These are phyloP conservation scores for Trametes sanguinea DNA, from an alignment of 768 basidiomycete species.

Conservation along the genomic window DNA sequence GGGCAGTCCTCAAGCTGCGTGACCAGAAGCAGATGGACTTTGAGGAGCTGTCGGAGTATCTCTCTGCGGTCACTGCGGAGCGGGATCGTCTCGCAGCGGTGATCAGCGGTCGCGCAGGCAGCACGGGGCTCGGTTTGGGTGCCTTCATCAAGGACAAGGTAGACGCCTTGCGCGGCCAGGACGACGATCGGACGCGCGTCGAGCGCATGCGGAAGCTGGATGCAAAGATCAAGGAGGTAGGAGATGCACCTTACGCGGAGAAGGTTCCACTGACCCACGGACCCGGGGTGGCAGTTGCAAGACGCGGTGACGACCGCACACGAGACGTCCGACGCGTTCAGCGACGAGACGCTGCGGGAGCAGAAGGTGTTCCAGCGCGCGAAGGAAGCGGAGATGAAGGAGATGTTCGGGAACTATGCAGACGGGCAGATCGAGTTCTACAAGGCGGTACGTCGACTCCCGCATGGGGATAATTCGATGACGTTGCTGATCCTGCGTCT, in stretches of 20 bases:
- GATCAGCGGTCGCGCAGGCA: constrained; percentile 84
- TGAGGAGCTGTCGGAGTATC: constrained; percentile 93
- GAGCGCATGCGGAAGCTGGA: constrained; percentile 95
- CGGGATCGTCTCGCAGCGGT: constrained; percentile 90
- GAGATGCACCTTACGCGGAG: neutral
- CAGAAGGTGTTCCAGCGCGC: constrained; percentile 87
- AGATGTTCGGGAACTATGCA: constrained; percentile 84
- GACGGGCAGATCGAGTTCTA: constrained; percentile 97
- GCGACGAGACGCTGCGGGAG: constrained; percentile 90
- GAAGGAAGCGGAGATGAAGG: constrained; percentile 97
- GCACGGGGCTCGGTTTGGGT: constrained; percentile 79
- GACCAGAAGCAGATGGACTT: constrained; percentile 99
- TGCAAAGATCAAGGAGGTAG: constrained; percentile 91
- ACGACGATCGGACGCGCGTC: constrained; percentile 90
- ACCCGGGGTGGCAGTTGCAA: constrained; percentile 63
- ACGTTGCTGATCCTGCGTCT: constrained; percentile 18
- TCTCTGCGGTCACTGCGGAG: constrained; percentile 90
- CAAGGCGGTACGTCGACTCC: constrained; percentile 55
- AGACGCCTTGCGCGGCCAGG: constrained; percentile 87
- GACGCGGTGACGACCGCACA: constrained; percentile 95
- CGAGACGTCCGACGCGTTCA: constrained; percentile 95
- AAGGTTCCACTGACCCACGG: neutral
- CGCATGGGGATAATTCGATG: no score
- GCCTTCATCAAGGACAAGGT: constrained; percentile 92
- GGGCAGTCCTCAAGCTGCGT: constrained; percentile 90